Percentiles rank a stretch among this genome's conserved stretches.
phyloP scores from a whole-genome alignment of 495 filamentous ascomycete species.

The Penicillium soppii region DNA sequence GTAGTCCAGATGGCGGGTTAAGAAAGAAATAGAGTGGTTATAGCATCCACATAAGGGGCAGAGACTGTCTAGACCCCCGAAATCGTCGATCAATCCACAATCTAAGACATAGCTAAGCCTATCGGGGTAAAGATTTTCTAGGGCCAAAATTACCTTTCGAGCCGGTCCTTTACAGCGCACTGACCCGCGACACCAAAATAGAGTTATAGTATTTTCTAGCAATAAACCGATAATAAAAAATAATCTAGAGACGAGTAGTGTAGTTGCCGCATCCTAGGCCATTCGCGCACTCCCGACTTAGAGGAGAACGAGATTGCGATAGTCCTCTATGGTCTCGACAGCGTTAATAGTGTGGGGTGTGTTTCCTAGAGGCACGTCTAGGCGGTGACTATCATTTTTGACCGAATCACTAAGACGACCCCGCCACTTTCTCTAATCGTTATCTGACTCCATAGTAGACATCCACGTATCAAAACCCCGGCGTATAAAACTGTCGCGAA shows the following conservation, averaged over 20 bases:
- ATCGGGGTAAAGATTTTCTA: conserved; percentile 13
- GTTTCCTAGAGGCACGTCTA: conserved; percentile 16
- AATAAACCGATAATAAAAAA: conserved; percentile 11
- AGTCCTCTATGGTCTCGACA: conserved; percentile 18
- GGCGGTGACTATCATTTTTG: conserved; percentile 5
- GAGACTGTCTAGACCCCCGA: conserved; percentile 11
- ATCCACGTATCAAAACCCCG: conserved; percentile 22
- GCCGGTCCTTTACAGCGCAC: conserved; percentile 21
- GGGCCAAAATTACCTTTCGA: conserved; percentile 10
- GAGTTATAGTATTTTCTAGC: conserved; percentile 6
- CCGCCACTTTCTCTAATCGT: conserved; percentile 16
- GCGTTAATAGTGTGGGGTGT: conserved; percentile 15
- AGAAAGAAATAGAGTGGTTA: conserved; percentile 12
- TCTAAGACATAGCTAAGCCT: conserved; percentile 15
- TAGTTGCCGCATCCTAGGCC: conserved; percentile 15
- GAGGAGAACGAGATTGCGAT: conserved; percentile 19
- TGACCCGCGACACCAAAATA: conserved; percentile 15
- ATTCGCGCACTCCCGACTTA: conserved; percentile 15
- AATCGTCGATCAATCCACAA: conserved; percentile 7
- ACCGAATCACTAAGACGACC: conserved; percentile 5
- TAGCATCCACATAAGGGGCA: conserved; percentile 17
- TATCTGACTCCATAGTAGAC: conserved; percentile 19
- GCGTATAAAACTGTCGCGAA: conserved; percentile 23
- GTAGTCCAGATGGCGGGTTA: conserved; percentile 9
- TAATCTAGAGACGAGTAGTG: conserved; percentile 21